Evolutionary conservation across 2,329 filamentous ascomycete genomes (phyloP).

Genomic region (Xylariaceae sp.): DNA sequence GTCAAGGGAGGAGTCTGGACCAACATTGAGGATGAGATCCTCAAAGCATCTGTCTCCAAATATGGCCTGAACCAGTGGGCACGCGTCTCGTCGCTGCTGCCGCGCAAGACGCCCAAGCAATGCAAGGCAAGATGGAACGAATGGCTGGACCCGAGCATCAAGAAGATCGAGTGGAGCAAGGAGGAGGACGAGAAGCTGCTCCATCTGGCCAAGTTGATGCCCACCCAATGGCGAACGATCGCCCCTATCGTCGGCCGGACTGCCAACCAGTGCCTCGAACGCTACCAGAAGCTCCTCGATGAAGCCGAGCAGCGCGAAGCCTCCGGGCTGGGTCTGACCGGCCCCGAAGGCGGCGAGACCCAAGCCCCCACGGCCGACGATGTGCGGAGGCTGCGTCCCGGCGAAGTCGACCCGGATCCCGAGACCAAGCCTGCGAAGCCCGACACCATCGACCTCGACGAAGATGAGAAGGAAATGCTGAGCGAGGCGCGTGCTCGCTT

Average conservation of each 20-base stretch:
- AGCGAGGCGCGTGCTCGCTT: slow-evolving; percentile 93
- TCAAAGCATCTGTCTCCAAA: slow-evolving; percentile 91
- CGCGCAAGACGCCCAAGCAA: slow-evolving; percentile 96
- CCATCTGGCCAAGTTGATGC: slow-evolving; percentile 96
- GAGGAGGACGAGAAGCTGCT: slow-evolving; percentile 97
- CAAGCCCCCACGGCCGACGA: slow-evolving; percentile 87
- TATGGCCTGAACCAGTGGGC: slow-evolving; percentile 98
- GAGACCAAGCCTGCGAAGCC: slow-evolving; percentile 93
- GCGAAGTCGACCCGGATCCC: slow-evolving; percentile 93
- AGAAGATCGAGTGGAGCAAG: slow-evolving; percentile 98
- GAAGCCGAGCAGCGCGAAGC: slow-evolving; percentile 88
- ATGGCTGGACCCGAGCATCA: slow-evolving; percentile 96
- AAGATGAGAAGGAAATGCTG: slow-evolving; percentile 99
- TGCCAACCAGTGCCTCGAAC: slow-evolving; percentile 92
- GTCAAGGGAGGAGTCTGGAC: slow-evolving; percentile 71
- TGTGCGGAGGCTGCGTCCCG: slow-evolving; percentile 78
- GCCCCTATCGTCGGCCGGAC: slow-evolving; percentile 94
- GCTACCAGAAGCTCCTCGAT: slow-evolving; percentile 92
- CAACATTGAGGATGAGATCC: slow-evolving; percentile 85
- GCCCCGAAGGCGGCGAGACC: slow-evolving; percentile 79
- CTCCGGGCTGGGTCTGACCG: slow-evolving; percentile 71
- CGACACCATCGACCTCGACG: slow-evolving; percentile 95
- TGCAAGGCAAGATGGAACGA: slow-evolving; percentile 98
- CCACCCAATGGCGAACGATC: slow-evolving; percentile 98
- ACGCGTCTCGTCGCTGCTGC: slow-evolving; percentile 91